Evolutionary conservation across 2,329 filamentous ascomycete species (phyloP), one percentile per base, ranked within the genome.

Genomic region (Parastagonospora avenae): DNA sequence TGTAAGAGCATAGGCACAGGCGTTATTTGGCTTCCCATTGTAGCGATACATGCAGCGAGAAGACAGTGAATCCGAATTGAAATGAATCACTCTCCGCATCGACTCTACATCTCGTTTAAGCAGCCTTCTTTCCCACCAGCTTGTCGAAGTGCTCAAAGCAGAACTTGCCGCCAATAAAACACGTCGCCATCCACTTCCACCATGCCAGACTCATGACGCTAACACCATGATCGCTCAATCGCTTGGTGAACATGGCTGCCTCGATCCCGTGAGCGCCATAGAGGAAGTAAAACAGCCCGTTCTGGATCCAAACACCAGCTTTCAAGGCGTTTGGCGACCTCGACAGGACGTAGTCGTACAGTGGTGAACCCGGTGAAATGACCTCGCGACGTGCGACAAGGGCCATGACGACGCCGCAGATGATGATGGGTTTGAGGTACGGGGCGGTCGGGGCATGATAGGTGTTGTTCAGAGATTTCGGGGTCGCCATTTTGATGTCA

Each of bases 181-280:
- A 64, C 19, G 63, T 66, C 1, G 37, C 60, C 19, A 67, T 54
- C 63, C 64, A 66, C 44, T 66, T 59, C 38, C 45, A 59, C 62
- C 65, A 66, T 9, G 54, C 49, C 2, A 31, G 15, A 30, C 62
- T 63, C 10, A 43, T 10, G 1, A 58, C 38, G n/a, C 52, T 42
- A 1, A 68, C 51, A 0, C 65, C 59, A 33, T 62, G 57, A 24
- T 49, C 48, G 0, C 38, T 50, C 35, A 67, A 30, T 15, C 54
- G 46, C 40, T 50, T 55, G 4, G 55, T 52, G 16, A 68, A 66
- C 2, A 62, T 46, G 4, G 45, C 58, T 8, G 59, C 60, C 37
- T 67, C 64, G 3, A 66, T 48, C 1, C 54, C 55, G 8, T 68
- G 65, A 8, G 55, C 59, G 10, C 58, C 57, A 11, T 59, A 67